These are phyloP conservation scores for Pichia paraexigua DNA, from an alignment of 805 yeast species.

Conservation along the genomic window DNA sequence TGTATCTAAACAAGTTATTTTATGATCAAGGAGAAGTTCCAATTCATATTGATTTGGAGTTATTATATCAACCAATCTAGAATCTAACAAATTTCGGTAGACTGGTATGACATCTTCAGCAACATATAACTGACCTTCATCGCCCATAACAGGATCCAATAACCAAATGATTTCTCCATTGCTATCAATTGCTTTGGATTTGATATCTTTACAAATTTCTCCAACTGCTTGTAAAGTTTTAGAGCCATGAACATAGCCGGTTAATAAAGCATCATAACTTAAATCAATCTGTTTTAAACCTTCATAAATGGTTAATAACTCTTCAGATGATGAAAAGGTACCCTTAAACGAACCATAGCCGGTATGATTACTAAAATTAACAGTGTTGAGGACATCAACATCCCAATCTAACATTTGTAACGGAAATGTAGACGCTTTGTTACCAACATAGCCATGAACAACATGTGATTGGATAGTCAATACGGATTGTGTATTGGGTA, in stretches of 20 bases:
- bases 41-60: constrained; percentile 92
- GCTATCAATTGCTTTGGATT: constrained; percentile 23
- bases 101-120: constrained; percentile 50
- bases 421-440: constrained; percentile 59
- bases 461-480: constrained; percentile 63
- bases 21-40: constrained; percentile 46
- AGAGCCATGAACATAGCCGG: constrained; percentile 64
- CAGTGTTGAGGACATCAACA: constrained; percentile 58
- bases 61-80: constrained; percentile 53
- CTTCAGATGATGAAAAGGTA: constrained; percentile 32
- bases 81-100: constrained; percentile 38
- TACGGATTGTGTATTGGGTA: constrained; percentile 21
- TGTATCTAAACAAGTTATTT: constrained; percentile 32
- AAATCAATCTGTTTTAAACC: constrained; percentile 31
- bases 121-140: constrained; percentile 64
- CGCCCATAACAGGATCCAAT: constrained; percentile 78
- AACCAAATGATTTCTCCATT: constrained; percentile 36
- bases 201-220: constrained; percentile 29
- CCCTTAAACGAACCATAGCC: constrained; percentile 59
- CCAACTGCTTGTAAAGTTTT: constrained; percentile 39
- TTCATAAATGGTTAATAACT: constrained; percentile 31
- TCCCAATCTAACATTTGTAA: constrained; percentile 61
- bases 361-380: constrained; percentile 62
- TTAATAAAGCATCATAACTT: constrained; percentile 46
- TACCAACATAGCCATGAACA: constrained; percentile 68